phyloP scores from a whole-genome alignment of 1,284 basidiomycete species.

The Cystodermella granulosa region DNA sequence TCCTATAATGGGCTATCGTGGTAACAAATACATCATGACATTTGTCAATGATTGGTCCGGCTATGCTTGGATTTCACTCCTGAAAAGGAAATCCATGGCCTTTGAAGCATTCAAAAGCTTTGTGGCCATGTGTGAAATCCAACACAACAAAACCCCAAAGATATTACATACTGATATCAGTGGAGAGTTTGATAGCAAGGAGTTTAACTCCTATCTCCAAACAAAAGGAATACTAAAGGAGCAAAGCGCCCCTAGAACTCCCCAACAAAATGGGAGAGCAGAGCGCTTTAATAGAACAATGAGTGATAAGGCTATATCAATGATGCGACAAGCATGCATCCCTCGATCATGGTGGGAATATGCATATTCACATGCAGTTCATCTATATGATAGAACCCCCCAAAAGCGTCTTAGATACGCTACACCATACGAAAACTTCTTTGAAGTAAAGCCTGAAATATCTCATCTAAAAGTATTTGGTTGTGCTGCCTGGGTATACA shows the following conservation, averaged over 20 bases:
- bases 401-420: background rate
- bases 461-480: background rate
- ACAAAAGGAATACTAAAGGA: background rate
- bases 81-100: background rate
- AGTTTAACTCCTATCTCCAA: background rate
- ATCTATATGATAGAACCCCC: background rate
- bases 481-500: background rate
- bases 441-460: background rate
- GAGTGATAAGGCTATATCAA: background rate
- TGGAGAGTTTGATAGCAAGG: background rate
- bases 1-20: background rate
- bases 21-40: background rate
- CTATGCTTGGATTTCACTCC: background rate
- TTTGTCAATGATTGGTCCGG: background rate
- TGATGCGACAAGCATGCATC: background rate
- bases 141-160: background rate
- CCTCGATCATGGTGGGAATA: background rate
- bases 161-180: background rate
- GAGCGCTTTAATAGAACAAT: background rate
- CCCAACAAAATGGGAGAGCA: background rate
- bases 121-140: background rate
- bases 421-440: background rate
- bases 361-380: background rate
- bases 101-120: background rate
- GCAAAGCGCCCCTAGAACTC: background rate